Percentiles rank a stretch among this genome's conserved stretches.
These are phyloP conservation scores for Moesziomyces globuligerus DNA, from an alignment of 1,284 basidiomycete genomes.

Conservation along the genomic window DNA sequence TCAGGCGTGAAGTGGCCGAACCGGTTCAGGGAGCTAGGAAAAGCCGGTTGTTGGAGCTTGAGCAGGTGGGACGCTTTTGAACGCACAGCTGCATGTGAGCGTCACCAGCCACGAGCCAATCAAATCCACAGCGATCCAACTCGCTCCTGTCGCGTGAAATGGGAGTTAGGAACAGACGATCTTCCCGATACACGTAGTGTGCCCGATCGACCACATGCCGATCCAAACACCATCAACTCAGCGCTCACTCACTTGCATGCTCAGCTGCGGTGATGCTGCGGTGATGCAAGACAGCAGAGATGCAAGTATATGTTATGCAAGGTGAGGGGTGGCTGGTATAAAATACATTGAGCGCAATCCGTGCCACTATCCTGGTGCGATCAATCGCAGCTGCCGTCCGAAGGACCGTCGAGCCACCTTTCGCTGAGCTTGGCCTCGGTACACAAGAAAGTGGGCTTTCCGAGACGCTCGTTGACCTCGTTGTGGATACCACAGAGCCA, in stretches of 20 bases:
- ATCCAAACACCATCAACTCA: not conserved
- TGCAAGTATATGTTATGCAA: conserved; percentile 18
- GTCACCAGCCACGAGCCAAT: conserved; percentile 21
- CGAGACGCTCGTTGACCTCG: conserved; percentile 62
- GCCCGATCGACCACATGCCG: not conserved
- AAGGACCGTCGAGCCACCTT: conserved; percentile 61
- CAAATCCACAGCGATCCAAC: not conserved
- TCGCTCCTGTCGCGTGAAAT: conserved; percentile 19
- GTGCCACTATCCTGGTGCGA: too few species aligned
- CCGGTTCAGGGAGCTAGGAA: conserved; percentile 1
- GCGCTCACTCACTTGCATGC: too few species aligned
- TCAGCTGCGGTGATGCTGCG: not conserved
- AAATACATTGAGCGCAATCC: too few species aligned
- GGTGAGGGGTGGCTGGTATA: conserved; percentile 19
- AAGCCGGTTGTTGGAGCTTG: not conserved
- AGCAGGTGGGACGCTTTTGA: not conserved
- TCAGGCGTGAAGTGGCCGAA: not conserved
- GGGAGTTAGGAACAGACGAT: not conserved
- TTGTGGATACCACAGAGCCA: conserved; percentile 66
- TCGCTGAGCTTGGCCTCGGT: conserved; percentile 46
- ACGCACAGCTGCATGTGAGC: conserved; percentile 10
- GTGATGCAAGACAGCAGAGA: not conserved
- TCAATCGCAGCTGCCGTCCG: conserved; percentile 59
- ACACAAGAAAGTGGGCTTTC: conserved; percentile 59
- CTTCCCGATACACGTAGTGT: not conserved